Conservation (phyloP, 805 yeast species). For the Wickerhamia fluorescens region DNA sequence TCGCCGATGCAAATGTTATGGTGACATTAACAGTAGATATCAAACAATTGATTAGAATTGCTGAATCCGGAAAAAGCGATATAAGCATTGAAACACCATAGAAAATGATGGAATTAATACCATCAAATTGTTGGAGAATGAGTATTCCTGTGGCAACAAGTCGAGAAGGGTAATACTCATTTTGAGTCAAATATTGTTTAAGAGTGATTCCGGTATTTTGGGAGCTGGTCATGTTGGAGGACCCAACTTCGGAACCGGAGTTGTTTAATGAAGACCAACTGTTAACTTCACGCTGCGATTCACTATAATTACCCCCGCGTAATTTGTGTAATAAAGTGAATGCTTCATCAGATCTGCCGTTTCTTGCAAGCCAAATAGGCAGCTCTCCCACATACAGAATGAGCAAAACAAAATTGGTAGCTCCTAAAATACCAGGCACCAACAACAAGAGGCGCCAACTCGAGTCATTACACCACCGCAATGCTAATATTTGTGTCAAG, state of each 20-base stretch:
- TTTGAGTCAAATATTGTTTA: constrained; percentile 41
- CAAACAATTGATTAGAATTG: constrained; percentile 66
- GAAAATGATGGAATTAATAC: constrained; percentile 86
- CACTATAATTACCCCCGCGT: constrained; percentile 33
- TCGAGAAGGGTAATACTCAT: constrained; percentile 51
- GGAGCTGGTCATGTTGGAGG: constrained; percentile 1
- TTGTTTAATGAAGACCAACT: constrained; percentile 25
- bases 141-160: constrained; percentile 64
- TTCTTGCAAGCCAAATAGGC: constrained; percentile 70
- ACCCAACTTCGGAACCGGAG: constrained; percentile 4
- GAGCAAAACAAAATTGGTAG: constrained; percentile 36
- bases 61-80: constrained; percentile 61
- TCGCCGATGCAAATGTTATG: constrained; percentile 68
- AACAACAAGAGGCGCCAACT: constrained; percentile 71
- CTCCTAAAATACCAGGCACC: constrained; percentile 52
- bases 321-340: constrained; percentile 26
- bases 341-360: constrained; percentile 40
- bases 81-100: constrained; percentile 85
- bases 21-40: constrained; percentile 70
- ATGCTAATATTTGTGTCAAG: constrained; percentile 68
- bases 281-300: constrained; percentile 29
- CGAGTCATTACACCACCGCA: constrained; percentile 53
- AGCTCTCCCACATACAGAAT: constrained; percentile 54
- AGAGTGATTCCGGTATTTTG: constrained; percentile 15
- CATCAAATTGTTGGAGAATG: constrained; percentile 85